Conservation (phyloP, 1,284 basidiomycete genomes). For the Trametes sp. region DNA sequence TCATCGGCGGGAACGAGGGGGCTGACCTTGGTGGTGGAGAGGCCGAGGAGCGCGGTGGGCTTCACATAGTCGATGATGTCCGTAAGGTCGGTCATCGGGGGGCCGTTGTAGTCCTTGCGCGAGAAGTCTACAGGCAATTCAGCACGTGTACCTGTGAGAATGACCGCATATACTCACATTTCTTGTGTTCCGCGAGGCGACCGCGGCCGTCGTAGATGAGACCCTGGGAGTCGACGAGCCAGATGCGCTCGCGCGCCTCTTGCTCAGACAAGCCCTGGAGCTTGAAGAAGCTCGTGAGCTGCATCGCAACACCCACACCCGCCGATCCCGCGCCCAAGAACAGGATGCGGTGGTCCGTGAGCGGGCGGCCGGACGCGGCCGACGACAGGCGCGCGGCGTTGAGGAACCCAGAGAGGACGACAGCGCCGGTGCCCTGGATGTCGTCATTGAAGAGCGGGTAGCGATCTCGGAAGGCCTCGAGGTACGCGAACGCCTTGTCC, state of each 20-base stretch:
- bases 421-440: constrained; percentile 81
- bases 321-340: constrained; percentile 93
- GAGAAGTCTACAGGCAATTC: constrained; percentile 68
- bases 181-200: constrained; percentile 84
- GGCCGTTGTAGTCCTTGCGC: constrained; percentile 79
- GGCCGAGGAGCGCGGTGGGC: constrained; percentile 91
- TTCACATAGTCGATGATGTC: constrained; percentile 88
- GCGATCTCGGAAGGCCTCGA: constrained; percentile 75
- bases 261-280: constrained; percentile 78
- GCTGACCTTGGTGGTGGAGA: constrained; percentile 81
- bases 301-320: constrained; percentile 89
- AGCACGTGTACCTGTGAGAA: not conserved
- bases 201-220: constrained; percentile 79
- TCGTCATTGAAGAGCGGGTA: constrained; percentile 94
- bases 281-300: constrained; percentile 90
- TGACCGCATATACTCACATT: constrained; percentile 55
- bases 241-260: constrained; percentile 83
- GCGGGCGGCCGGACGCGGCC: constrained; percentile 71
- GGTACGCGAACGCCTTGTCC: constrained; percentile 86
- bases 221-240: constrained; percentile 88
- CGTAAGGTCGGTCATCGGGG: constrained; percentile 77
- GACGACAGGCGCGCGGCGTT: constrained; percentile 86
- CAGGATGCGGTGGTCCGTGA: constrained; percentile 85
- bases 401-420: constrained; percentile 91
- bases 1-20: constrained; percentile 14